Evolutionary conservation across 169 alveolate genomes (phyloP), one percentile per base, ranked within the genome.

Genomic region (Besnoitia besnoiti): DNA sequence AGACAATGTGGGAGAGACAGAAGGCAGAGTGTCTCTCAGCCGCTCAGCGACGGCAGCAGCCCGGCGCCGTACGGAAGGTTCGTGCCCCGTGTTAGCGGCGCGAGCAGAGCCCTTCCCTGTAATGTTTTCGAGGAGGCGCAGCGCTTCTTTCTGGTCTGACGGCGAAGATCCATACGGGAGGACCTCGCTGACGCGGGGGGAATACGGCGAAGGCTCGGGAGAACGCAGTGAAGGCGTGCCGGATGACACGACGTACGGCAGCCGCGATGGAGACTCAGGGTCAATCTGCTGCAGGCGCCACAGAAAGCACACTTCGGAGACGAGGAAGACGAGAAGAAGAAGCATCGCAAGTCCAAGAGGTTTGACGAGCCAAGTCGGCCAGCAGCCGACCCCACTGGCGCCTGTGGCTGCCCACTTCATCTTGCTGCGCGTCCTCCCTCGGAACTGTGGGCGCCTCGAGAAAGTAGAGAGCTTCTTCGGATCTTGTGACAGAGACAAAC

Each of bases 261-360:
- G 67, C 67, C 67, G 12, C n/a, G 67, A 3, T 5, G 67, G 33
- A 19, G n/a, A n/a, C 67, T 73, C 82, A 0, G 8, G 10, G 27
- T 73, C 82, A 19, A 73, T 39, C 44, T 73, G 82, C 12, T 73
- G 82, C 39, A 73, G 82, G 82, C 82, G 82, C 82, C 82, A 73
- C 82, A 73, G n/a, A n/a, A 73, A 73, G 4, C 14, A 73, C 44
- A 16, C 39, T 37, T 73, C 82, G 47, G 82, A 73, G 46, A 37
- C 82, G 24, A 73, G 47, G 46, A 73, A n/a, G 12, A 73, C 46
- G 82, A 73, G 46, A 73, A 73, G 47, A 37, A 73, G 16, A 73
- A 73, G 82, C 39, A 73, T 42, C 24, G n/a, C 39, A 42, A 73
- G 82, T 24, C 82, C 82, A 27, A 73, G 82, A 73, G 82, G 82